Evolutionary conservation across 192 early-diverging fungal species (phyloP), one percentile per base, ranked within the genome.

Genomic region (Rhizophagus clarus): DNA sequence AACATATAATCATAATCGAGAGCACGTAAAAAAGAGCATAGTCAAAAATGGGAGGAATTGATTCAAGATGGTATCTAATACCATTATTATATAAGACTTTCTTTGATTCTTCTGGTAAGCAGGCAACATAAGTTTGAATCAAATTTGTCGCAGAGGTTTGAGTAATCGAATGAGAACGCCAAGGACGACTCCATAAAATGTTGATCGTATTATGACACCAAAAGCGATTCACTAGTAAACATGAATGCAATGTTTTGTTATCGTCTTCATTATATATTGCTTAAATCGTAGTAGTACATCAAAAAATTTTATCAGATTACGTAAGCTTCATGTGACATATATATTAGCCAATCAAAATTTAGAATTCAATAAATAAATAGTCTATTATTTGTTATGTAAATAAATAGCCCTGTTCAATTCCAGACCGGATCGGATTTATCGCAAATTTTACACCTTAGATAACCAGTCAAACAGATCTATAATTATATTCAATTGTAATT

Each of bases 71-170:
- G 26, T 24, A 63, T 24, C 26, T 63, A 24, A 63, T 63, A 10
- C 62, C 62, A 63, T 63, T 63, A 8, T 63, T 63, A 24, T 24
- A 24, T 11, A 63, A 63, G 26, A 28, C 17, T 63, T 28, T 63
- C 62, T 63, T 63, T 63, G 62, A 22, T 63, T 63, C 62, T 63
- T 63, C 62, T 63, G 62, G 62, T 63, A 63, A 20, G n/a, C 62
- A 63, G 1, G 62, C 22, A 63, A 63, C 62, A 0, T 63, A 63
- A 3, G 26, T 63, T 63, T 63, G 62, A 24, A 63, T 63, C 62
- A 63, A 63, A 15, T 63, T 63, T 63, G 62, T 24, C 8, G 62
- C 62, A 1, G 62, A 63, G n/a, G 22, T 28, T 63, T 63, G 62
- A 8, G 22, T 63, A 24, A 22, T 63, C 62, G 62, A 63, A 63